Percentiles rank a stretch among this genome's conserved stretches.
Conservation (phyloP, 2,329 filamentous ascomycete species). For the Pyrenochaeta sp. region DNA sequence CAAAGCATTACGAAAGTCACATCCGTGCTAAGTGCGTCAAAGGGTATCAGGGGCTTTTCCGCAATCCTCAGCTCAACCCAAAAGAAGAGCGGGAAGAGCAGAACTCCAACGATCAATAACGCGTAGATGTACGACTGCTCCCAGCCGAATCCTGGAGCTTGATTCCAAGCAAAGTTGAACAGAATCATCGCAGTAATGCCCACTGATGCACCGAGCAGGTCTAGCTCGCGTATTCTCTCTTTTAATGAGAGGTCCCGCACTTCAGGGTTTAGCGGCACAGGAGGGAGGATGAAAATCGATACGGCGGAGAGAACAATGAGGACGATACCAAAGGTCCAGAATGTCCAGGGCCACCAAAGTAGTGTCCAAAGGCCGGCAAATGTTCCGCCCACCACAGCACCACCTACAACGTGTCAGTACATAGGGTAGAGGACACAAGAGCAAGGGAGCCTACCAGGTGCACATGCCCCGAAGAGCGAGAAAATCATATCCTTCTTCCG, state of each 20-base stretch:
- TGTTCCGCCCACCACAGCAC: slow-evolving; percentile 51
- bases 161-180: slow-evolving; percentile 74
- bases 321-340: slow-evolving; percentile 55
- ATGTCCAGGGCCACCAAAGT: slow-evolving; percentile 64
- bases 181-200: slow-evolving; percentile 65
- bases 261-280: slow-evolving; percentile 27
- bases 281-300: slow-evolving; percentile 53
- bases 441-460: slow-evolving; percentile 47
- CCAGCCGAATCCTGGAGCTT: slow-evolving; percentile 69
- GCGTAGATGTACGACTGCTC: slow-evolving; percentile 63
- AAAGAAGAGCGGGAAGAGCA: slow-evolving; percentile 65
- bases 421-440: neutral
- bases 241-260: slow-evolving; percentile 15
- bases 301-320: slow-evolving; percentile 50
- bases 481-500: slow-evolving; percentile 69
- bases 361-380: slow-evolving; percentile 54
- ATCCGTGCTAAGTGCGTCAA: slow-evolving; percentile 59
- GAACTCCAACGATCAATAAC: slow-evolving; percentile 64
- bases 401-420: slow-evolving; percentile 33
- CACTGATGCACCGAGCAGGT: slow-evolving; percentile 55
- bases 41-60: slow-evolving; percentile 65
- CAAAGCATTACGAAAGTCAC: slow-evolving; percentile 65
- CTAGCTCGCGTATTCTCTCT: slow-evolving; percentile 48
- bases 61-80: slow-evolving; percentile 59
- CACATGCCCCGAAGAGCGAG: slow-evolving; percentile 58